phyloP scores from a whole-genome alignment of 169 alveolate genomes.

The Amoebophrya sp. region DNA sequence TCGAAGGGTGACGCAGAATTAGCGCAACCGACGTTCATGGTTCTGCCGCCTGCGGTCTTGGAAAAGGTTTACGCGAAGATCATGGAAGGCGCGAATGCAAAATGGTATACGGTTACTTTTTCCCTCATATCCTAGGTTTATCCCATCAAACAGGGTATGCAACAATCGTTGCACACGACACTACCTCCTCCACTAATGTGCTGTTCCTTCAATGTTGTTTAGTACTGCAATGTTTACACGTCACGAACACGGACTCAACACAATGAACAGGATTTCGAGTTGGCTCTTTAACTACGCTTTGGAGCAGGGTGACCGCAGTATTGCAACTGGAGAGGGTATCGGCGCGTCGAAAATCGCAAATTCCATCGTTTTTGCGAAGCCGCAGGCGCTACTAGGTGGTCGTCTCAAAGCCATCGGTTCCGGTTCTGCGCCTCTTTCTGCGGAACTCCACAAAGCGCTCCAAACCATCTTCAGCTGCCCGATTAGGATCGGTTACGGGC shows the following conservation, averaged over 20 bases:
- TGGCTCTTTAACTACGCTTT: constrained; percentile 11
- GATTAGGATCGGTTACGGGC: not conserved
- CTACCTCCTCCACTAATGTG: too few species aligned
- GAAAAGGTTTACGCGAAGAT: not conserved
- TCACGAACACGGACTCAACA: too few species aligned
- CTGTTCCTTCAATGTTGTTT: too few species aligned
- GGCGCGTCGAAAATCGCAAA: not conserved
- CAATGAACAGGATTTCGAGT: too few species aligned
- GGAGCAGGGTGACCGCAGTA: not conserved
- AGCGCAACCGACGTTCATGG: not conserved
- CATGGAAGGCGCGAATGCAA: not conserved
- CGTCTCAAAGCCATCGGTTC: not conserved
- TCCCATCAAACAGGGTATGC: too few species aligned
- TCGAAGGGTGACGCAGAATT: not conserved
- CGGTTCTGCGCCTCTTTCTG: not conserved
- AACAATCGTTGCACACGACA: too few species aligned
- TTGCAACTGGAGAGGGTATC: not conserved
- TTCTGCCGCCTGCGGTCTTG: not conserved
- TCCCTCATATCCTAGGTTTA: too few species aligned
- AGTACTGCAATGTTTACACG: too few species aligned
- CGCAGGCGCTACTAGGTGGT: not conserved
- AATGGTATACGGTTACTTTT: too few species aligned
- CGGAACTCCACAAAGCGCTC: not conserved
- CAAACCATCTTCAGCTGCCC: not conserved
- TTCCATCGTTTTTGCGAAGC: not conserved